Conservation (phyloP, 768 basidiomycete genomes). For the Crepidotus variabilis region DNA sequence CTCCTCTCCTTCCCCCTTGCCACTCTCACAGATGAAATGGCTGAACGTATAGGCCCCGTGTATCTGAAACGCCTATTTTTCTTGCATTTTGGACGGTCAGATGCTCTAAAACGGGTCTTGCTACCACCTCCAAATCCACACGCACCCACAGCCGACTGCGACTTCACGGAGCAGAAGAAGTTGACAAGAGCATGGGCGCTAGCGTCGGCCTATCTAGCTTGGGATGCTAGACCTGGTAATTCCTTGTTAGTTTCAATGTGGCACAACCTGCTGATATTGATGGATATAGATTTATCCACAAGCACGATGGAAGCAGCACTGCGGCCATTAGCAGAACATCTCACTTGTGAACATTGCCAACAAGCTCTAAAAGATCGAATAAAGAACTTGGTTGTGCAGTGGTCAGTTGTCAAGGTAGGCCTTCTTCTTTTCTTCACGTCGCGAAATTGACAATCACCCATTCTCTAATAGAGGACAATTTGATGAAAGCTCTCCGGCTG, state of each 20-base stretch:
- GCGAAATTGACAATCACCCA: not conserved
- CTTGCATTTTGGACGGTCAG: conserved; percentile 77
- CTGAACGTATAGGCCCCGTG: conserved; percentile 63
- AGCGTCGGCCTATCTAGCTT: conserved; percentile 77
- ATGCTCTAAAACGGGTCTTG: conserved; percentile 77
- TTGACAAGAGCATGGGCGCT: conserved; percentile 79
- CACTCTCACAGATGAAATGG: conserved; percentile 67
- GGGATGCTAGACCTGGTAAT: conserved; percentile 79
- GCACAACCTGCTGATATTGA: conserved; percentile 11
- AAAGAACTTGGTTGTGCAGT: conserved; percentile 65
- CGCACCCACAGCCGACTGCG: conserved; percentile 63
- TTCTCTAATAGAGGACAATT: conserved; percentile 47
- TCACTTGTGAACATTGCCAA: conserved; percentile 69
- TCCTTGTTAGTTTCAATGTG: conserved; percentile 1
- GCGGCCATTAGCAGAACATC: conserved; percentile 62
- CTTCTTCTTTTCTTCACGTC: conserved; percentile 23
- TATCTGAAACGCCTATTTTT: conserved; percentile 83
- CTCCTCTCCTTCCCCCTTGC: conserved; percentile 69
- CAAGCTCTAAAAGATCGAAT: conserved; percentile 60
- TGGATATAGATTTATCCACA: conserved; percentile 61
- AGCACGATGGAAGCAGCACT: conserved; percentile 70
- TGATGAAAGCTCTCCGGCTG: conserved; percentile 23
- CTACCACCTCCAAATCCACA: conserved; percentile 74
- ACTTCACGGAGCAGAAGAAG: conserved; percentile 75
- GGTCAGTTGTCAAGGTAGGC: conserved; percentile 75